Percentiles rank a stretch among this genome's conserved stretches.
Evolutionary conservation across 2,329 filamentous ascomycete species (phyloP).

Genomic region (Botryotinia globosa): DNA sequence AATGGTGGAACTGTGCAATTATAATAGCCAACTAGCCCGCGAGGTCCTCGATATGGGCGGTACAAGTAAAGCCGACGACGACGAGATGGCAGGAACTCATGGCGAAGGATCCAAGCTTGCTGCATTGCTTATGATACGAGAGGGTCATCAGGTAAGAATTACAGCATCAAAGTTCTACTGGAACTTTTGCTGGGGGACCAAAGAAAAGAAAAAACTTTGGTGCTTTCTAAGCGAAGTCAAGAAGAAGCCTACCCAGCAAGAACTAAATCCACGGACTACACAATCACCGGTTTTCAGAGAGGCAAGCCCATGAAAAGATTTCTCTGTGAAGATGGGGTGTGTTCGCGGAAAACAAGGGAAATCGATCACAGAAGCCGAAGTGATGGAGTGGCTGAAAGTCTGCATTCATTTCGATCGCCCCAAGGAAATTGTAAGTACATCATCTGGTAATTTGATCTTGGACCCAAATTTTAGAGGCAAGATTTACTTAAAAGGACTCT

Average conservation of each 20-base stretch:
- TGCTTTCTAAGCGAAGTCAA: conserved; percentile 20
- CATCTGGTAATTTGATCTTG: conserved; percentile 22
- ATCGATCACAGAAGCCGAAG: conserved; percentile 2
- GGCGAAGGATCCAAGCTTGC: conserved; percentile 37
- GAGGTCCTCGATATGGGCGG: conserved; percentile 23
- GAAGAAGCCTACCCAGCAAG: background rate
- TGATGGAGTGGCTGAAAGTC: conserved; percentile 24
- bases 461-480: conserved; percentile 12
- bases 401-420: conserved; percentile 23
- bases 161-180: conserved; percentile 22
- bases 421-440: conserved; percentile 17
- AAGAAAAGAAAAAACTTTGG: conserved; percentile 21
- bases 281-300: background rate
- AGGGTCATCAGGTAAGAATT: conserved; percentile 27
- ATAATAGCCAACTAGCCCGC: conserved; percentile 19
- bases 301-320: conserved; percentile 26
- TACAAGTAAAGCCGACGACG: conserved; percentile 22
- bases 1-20: conserved; percentile 3
- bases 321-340: conserved; percentile 27
- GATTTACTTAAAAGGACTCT: conserved; percentile 30
- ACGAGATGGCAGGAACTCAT: conserved; percentile 30
- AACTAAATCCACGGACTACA: background rate
- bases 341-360: background rate
- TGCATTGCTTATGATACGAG: conserved; percentile 32
- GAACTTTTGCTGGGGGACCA: conserved; percentile 27